phyloP scores from a whole-genome alignment of 768 basidiomycete genomes.

The Boletus subcaerulescens region DNA sequence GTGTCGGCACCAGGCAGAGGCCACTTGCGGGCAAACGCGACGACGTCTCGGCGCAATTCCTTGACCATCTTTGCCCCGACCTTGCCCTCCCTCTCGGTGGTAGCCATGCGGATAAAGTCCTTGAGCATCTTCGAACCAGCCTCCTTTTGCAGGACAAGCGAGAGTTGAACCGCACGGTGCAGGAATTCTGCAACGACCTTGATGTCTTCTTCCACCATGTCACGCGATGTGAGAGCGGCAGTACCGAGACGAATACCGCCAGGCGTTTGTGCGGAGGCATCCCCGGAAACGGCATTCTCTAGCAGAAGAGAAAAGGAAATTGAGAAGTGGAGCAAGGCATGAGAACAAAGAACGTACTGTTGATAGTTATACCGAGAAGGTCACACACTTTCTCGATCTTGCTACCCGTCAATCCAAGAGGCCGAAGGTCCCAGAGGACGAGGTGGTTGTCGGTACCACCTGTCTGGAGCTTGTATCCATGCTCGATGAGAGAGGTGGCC shows the following conservation, averaged over 20 bases:
- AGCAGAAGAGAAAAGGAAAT: not conserved
- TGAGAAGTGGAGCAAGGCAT: not conserved
- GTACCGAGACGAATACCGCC: slow-evolving; percentile 97
- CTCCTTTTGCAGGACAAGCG: slow-evolving; percentile 87
- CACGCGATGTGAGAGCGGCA: slow-evolving; percentile 89
- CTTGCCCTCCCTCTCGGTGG: slow-evolving; percentile 62
- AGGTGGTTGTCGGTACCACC: slow-evolving; percentile 97
- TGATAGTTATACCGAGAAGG: slow-evolving; percentile 93
- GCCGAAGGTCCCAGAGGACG: slow-evolving; percentile 96
- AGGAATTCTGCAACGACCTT: slow-evolving; percentile 86
- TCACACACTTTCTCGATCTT: slow-evolving; percentile 99
- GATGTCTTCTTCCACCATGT: slow-evolving; percentile 88
- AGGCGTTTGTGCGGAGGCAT: slow-evolving; percentile 91
- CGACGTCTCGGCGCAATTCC: slow-evolving; percentile 77
- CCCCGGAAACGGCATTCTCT: slow-evolving; percentile 98
- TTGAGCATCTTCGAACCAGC: slow-evolving; percentile 92
- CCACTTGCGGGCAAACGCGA: slow-evolving; percentile 79
- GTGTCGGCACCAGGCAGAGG: slow-evolving; percentile 86
- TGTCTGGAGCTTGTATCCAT: slow-evolving; percentile 96
- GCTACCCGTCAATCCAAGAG: slow-evolving; percentile 92
- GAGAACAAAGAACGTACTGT: slow-evolving; percentile 54
- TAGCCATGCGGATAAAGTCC: slow-evolving; percentile 88
- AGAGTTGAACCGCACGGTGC: slow-evolving; percentile 91
- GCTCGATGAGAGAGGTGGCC: slow-evolving; percentile 61
- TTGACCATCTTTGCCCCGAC: slow-evolving; percentile 68